These are phyloP conservation scores for Penicillium sp. DNA, from an alignment of 2,329 filamentous ascomycete species.

Conservation along the genomic window DNA sequence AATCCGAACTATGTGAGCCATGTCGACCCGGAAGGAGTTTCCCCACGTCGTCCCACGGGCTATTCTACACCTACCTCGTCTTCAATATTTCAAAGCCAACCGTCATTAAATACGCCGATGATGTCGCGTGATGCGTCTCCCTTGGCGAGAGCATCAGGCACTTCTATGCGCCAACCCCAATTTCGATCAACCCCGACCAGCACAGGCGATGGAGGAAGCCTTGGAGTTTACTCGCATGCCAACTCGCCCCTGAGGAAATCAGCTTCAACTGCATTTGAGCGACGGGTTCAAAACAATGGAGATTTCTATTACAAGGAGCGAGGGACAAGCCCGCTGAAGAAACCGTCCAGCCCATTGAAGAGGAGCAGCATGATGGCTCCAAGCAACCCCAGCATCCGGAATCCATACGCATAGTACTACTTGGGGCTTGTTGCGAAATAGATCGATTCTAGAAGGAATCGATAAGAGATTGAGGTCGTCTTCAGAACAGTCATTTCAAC, in stretches of 20 bases:
- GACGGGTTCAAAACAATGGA: slow-evolving; percentile 36
- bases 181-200: slow-evolving; percentile 42
- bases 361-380: slow-evolving; percentile 38
- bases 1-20: slow-evolving; percentile 74
- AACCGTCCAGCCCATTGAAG: slow-evolving; percentile 41
- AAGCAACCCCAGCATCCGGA: slow-evolving; percentile 27
- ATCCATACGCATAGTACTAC: slow-evolving; percentile 31
- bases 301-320: slow-evolving; percentile 35
- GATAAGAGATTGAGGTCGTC: too few species aligned
- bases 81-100: slow-evolving; percentile 26
- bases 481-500: slow-evolving; percentile 4
- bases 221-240: slow-evolving; percentile 73
- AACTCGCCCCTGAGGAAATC: slow-evolving; percentile 80
- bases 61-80: slow-evolving; percentile 41
- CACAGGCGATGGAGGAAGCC: slow-evolving; percentile 63
- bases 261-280: slow-evolving; percentile 52
- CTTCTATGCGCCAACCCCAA: slow-evolving; percentile 51
- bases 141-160: slow-evolving; percentile 35
- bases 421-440: slow-evolving; percentile 27
- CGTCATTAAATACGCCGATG: slow-evolving; percentile 36
- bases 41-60: slow-evolving; percentile 37
- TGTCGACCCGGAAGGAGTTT: slow-evolving; percentile 59
- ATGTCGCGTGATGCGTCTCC: slow-evolving; percentile 47
- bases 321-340: slow-evolving; percentile 35
- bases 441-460: slow-evolving; percentile 25